These are phyloP conservation scores for Daphne laureola DNA, from an alignment of 441 rosid genomes.

Conservation along the genomic window DNA sequence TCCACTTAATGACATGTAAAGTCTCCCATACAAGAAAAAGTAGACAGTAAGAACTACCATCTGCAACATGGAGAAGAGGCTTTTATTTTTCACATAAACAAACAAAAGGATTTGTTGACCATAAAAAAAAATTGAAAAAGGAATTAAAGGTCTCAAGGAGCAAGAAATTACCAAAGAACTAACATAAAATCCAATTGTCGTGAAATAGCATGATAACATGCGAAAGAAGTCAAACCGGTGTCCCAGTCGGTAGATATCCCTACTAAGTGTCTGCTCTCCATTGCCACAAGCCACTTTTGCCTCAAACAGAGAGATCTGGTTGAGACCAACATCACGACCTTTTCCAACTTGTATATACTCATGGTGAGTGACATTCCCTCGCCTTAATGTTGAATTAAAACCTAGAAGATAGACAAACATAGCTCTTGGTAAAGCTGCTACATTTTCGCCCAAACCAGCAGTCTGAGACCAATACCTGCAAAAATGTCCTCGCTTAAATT, in stretches of 20 bases:
- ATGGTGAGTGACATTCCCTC: slow-evolving; percentile 91
- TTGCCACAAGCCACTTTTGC: slow-evolving; percentile 97
- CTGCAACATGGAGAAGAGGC: slow-evolving; percentile 31
- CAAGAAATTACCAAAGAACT: slow-evolving; percentile 65
- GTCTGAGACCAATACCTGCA: slow-evolving; percentile 51
- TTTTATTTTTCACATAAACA: slow-evolving; percentile 5
- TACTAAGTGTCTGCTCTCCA: slow-evolving; percentile 87
- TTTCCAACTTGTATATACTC: slow-evolving; percentile 98
- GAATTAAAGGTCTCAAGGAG: slow-evolving; percentile 1
- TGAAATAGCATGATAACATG: slow-evolving; percentile 82
- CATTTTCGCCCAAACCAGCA: background rate
- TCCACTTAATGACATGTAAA: slow-evolving; percentile 84
- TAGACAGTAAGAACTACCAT: slow-evolving; percentile 68
- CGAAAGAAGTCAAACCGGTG: slow-evolving; percentile 96
- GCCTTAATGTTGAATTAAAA: slow-evolving; percentile 81
- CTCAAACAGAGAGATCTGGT: slow-evolving; percentile 93
- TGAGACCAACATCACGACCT: slow-evolving; percentile 95
- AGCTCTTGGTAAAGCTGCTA: background rate
- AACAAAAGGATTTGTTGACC: background rate
- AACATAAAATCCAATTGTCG: slow-evolving; percentile 77
- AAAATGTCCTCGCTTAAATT: slow-evolving; percentile 94
- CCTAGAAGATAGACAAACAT: slow-evolving; percentile 31
- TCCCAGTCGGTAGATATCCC: slow-evolving; percentile 86
- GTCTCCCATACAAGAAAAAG: slow-evolving; percentile 73
- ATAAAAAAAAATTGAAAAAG: background rate